Base-by-base conservation (phyloP, 2,329 filamentous ascomycete species). In the Purpureocillium lavendulum region DNA sequence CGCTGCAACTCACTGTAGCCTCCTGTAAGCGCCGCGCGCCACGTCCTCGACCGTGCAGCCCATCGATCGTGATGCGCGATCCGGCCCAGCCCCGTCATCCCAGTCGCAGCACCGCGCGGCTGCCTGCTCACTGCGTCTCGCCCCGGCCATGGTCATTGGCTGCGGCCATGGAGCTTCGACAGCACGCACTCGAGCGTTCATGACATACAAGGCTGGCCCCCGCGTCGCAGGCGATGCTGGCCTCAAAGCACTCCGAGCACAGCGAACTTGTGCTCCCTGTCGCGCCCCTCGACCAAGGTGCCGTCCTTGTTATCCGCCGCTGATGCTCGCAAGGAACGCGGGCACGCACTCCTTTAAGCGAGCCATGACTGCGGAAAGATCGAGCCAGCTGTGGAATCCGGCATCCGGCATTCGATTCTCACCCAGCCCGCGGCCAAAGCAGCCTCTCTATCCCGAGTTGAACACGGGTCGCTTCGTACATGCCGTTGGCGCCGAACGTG, bases 361-460 rank as follows among this genome's bases (percentile, higher is more conserved):
- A 36, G 38, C 36, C 21, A 42, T 43, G 48, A 43, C 40, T 29
- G 35, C 40, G 14, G 37, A 24, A 17, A 36, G 38, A 4, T 40
- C 40, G 17, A 47, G 40, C 30, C 35, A 40, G 16, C 44, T 60
- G 21, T 63, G 59, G 61, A 52, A 46, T 31, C 54, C 52, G 15
- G 46, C 45, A 16, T 41, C 44, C 24, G 57, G 56, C 17, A 55
- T 62, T 37, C 52, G 56, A 6, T 62, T 61, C 45, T 47, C 52
- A 1, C 43, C 53, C 11, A 47, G 44, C 35, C 43, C 24, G 36
- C 45, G 31, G 33, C 41, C n/a, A 34, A 46, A 36, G 30, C 10
- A 39, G 2, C 40, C 45, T 3, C 24, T 50, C 2, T 61, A 57
- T 41, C 56, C 54, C 12, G 38, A 42, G 21, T 37, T 58, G 29